These are phyloP conservation scores for Blastobotrys muscicola DNA, from an alignment of 805 yeast genomes.

Conservation along the genomic window DNA sequence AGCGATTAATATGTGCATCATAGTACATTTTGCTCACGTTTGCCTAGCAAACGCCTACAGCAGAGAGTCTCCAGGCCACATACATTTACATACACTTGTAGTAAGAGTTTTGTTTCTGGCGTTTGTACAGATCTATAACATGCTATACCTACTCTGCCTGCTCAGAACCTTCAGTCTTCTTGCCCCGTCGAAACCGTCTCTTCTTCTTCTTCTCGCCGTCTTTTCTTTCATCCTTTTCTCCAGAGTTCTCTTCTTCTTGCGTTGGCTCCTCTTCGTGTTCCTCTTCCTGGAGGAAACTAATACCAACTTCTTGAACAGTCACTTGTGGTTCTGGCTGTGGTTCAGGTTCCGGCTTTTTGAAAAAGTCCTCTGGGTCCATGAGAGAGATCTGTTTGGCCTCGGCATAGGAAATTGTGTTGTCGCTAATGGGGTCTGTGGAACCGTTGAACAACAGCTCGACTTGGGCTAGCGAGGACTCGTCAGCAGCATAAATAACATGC, in stretches of 20 bases:
- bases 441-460: slow-evolving; percentile 23
- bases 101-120: too few species aligned
- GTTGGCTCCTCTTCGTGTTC: neutral
- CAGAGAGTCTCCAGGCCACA: slow-evolving; percentile 15
- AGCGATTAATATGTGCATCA: slow-evolving; percentile 9
- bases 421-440: slow-evolving; percentile 19
- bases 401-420: slow-evolving; percentile 12
- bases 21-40: slow-evolving; percentile 10
- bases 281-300: neutral
- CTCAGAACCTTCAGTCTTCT: neutral
- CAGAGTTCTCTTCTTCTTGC: neutral
- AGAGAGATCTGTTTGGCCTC: slow-evolving; percentile 11
- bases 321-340: neutral
- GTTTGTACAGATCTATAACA: too few species aligned
- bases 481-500: slow-evolving; percentile 24
- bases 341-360: slow-evolving; percentile 1
- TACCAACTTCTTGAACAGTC: neutral
- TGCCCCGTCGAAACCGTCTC: neutral
- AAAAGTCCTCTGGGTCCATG: slow-evolving; percentile 10
- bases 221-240: neutral
- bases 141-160: neutral
- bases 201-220: neutral
- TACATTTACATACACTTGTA: slow-evolving; percentile 5
- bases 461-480: slow-evolving; percentile 25
- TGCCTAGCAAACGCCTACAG: neutral